phyloP scores from a whole-genome alignment of 2,329 filamentous ascomycete genomes.

The Ascochyta lentis region DNA sequence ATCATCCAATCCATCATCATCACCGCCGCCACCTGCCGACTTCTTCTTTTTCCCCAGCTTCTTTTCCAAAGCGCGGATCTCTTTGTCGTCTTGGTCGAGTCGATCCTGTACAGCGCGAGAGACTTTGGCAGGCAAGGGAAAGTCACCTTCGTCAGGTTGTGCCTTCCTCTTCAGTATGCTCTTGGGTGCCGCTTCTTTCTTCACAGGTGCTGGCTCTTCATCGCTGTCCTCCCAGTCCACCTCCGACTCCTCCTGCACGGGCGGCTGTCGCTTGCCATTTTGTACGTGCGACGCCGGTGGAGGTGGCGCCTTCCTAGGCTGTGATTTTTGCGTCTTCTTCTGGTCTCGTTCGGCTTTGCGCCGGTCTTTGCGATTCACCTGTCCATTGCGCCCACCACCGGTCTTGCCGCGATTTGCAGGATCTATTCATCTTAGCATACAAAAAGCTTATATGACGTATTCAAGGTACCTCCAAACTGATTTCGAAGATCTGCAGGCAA shows the following conservation, averaged over 20 bases:
- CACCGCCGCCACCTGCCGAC: conserved; percentile 66
- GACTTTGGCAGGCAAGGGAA: conserved; percentile 34
- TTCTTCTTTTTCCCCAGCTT: conserved; percentile 82
- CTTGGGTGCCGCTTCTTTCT: conserved; percentile 40
- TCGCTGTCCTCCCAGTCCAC: conserved; percentile 44
- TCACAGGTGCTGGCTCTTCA: conserved; percentile 33
- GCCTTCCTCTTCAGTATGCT: conserved; percentile 37
- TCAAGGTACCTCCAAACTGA: conserved; percentile 48
- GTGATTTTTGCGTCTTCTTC: conserved; percentile 60
- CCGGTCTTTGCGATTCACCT: conserved; percentile 65
- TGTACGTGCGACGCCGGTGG: conserved; percentile 22
- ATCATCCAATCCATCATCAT: conserved; percentile 85
- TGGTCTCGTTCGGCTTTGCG: conserved; percentile 70
- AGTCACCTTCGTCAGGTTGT: conserved; percentile 10
- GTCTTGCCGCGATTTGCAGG: conserved; percentile 34
- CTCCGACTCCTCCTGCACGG: conserved; percentile 34
- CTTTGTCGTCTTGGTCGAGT: conserved; percentile 81
- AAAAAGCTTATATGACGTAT: not conserved
- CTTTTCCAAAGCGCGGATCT: conserved; percentile 86
- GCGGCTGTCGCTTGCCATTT: conserved; percentile 23
- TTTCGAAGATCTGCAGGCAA: conserved; percentile 55
- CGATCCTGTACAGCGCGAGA: conserved; percentile 59
- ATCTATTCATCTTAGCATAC: conserved; percentile 28
- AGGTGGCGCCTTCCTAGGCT: conserved; percentile 9
- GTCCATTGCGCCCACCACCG: conserved; percentile 36